Evolutionary conservation across 1,139 yeast species (phyloP), one percentile per base, ranked within the genome.

Genomic region (Kodamaea sp.): DNA sequence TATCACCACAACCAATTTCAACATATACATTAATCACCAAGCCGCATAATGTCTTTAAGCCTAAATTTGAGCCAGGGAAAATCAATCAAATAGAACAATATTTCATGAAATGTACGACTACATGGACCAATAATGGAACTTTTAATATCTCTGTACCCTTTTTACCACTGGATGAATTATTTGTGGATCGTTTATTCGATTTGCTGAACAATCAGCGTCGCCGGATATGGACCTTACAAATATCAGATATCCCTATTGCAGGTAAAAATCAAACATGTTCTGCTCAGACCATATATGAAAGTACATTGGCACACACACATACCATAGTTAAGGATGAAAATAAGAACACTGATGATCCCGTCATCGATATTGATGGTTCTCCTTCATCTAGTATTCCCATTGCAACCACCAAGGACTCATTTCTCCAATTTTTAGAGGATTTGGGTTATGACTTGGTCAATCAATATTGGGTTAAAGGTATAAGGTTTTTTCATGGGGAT

Each of bases 161-260:
- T 5, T 36, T 60, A 4, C 50, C 47, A 32, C 42, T 45, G 27
- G 50, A 54, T 37, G 46, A 50, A 7, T 44, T 62, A 6, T 48
- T 52, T 32, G 67, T 57, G 20, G 62, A 57, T 33, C 50, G 64
- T 28, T 51, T 69, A 31, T 69, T 70, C 41, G 63, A 60, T 22
- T 15, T 15, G 20, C 20, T 15, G 20, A 15, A 15, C 4, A 15
- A 15, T 15, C 62, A 60, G 29, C 15, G 35, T n/a, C 34, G 34
- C 9, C 53, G 31, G 47, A 57, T 39, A 29, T 85, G 95, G 95
- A 73, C 82, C 1, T 52, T 88, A 24, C 84, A 80, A 48, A 71
- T 84, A 20, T 69, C 81, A 7, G 97, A 89, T 62, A 83, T 88
- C 10, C 97, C 97, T 1, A 82, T 85, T 27, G 95, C 95, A 4